A percentile compares a stretch with the other conserved stretches of the same genome.
Conservation (phyloP, 2,329 filamentous ascomycete species). For the Penicillium sp. region DNA sequence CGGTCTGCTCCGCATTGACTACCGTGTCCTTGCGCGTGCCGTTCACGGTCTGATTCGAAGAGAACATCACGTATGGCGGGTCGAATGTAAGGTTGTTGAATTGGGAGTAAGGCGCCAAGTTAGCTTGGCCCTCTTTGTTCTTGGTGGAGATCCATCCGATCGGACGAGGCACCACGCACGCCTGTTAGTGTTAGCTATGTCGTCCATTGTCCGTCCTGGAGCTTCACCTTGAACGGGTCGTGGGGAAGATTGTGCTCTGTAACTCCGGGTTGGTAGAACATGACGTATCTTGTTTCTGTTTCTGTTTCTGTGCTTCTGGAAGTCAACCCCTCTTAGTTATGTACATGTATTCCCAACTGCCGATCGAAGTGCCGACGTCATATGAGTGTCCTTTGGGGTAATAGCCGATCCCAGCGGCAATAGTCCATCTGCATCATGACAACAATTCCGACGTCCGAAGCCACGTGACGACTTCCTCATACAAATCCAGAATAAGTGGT, state of each 20-base stretch:
- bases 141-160: too few relatives aligned
- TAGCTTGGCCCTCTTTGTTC: too few relatives aligned
- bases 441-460: not conserved
- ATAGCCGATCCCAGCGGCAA: not conserved
- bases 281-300: conserved; percentile 13
- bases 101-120: too few relatives aligned
- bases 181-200: conserved; percentile 10
- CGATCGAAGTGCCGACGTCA: not conserved
- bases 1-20: conserved; percentile 54
- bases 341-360: not conserved
- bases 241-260: conserved; percentile 53
- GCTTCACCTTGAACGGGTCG: conserved; percentile 54
- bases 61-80: conserved; percentile 51
- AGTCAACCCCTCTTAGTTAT: not conserved
- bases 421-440: not conserved
- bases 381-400: not conserved
- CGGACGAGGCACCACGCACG: conserved; percentile 36
- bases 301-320: not conserved
- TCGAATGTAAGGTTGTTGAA: too few relatives aligned
- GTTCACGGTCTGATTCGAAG: conserved; percentile 53
- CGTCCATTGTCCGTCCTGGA: conserved; percentile 30
- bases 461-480: not conserved
- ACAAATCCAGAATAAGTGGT: not conserved
- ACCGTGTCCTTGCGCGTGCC: conserved; percentile 56
- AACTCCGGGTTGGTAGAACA: conserved; percentile 53